Percentiles rank a stretch among this genome's conserved stretches.
Evolutionary conservation across 352 stramenopile genomes (phyloP).

Genomic region (Pythium pyrilobum): DNA sequence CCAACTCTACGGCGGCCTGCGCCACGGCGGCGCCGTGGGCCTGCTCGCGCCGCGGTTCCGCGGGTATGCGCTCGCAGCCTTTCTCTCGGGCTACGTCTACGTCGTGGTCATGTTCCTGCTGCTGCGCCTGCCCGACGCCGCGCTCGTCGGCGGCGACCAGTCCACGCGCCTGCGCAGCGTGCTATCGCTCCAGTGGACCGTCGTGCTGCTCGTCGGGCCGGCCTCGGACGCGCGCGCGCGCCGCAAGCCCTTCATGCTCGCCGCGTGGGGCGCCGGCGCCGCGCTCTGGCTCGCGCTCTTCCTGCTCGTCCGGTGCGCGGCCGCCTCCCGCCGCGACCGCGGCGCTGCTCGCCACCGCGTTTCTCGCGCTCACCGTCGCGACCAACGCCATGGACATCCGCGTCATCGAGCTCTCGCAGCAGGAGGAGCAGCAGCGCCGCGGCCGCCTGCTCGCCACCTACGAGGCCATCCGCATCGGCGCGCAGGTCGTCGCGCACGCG

Average conservation of each 20-base stretch:
- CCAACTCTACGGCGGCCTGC: slow-evolving; percentile 21
- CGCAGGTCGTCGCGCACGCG: slow-evolving; percentile 19
- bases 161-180: slow-evolving; percentile 15
- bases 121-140: slow-evolving; percentile 3
- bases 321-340: slow-evolving; percentile 13
- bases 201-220: slow-evolving; percentile 27
- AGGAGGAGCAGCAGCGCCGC: slow-evolving; percentile 28
- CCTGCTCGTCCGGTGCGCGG: slow-evolving; percentile 17
- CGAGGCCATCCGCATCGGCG: slow-evolving; percentile 25
- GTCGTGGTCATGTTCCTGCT: slow-evolving; percentile 19
- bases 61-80: slow-evolving; percentile 23
- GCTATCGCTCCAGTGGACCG: slow-evolving; percentile 27
- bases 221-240: slow-evolving; percentile 32
- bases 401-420: slow-evolving; percentile 40
- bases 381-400: slow-evolving; percentile 33
- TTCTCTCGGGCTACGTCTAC: slow-evolving; percentile 25
- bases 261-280: slow-evolving; percentile 32
- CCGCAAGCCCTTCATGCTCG: slow-evolving; percentile 69
- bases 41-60: slow-evolving; percentile 9
- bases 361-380: slow-evolving; percentile 25
- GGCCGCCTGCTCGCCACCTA: slow-evolving; percentile 28
- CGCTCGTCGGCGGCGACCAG: no score
- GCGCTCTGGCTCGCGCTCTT: slow-evolving; percentile 28
- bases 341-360: slow-evolving; percentile 19
- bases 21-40: slow-evolving; percentile 15